phyloP scores from a whole-genome alignment of 1,139 yeast species.

The Geotrichum reessii region DNA sequence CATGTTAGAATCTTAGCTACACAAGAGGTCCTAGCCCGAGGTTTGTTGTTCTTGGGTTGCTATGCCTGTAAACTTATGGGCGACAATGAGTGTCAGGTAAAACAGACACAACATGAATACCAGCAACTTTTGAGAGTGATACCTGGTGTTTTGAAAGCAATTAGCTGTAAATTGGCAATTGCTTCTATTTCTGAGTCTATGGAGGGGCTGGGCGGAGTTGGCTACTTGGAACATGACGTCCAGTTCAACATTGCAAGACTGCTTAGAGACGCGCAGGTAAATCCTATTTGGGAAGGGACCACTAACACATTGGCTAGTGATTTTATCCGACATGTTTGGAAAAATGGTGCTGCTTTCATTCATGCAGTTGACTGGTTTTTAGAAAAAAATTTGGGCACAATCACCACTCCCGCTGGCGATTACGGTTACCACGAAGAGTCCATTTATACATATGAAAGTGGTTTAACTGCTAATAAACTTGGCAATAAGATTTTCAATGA shows the following conservation, averaged over 20 bases:
- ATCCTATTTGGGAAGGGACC: constrained; percentile 36
- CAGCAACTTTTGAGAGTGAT: constrained; percentile 27
- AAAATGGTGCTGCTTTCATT: constrained; percentile 18
- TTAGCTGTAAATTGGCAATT: constrained; percentile 28
- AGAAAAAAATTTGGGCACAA: constrained; percentile 10
- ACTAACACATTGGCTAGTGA: constrained; percentile 34
- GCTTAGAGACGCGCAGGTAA: constrained; percentile 32
- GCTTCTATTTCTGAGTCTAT: constrained; percentile 32
- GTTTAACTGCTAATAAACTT: background rate
- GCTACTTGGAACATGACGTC: constrained; percentile 33
- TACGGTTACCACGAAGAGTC: background rate
- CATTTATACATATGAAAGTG: background rate
- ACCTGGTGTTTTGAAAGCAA: constrained; percentile 32
- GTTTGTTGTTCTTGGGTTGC: constrained; percentile 26
- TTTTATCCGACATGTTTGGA: constrained; percentile 25
- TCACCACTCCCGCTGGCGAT: constrained; percentile 1
- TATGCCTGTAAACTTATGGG: constrained; percentile 31
- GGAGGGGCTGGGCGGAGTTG: constrained; percentile 35
- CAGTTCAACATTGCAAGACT: constrained; percentile 30
- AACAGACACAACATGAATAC: constrained; percentile 14
- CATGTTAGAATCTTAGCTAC: constrained; percentile 30
- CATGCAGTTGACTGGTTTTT: constrained; percentile 20
- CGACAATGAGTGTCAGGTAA: constrained; percentile 22
- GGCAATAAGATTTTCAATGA: background rate
- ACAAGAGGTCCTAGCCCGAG: constrained; percentile 26